Evolutionary conservation across 495 filamentous ascomycete genomes (phyloP), one percentile per base, ranked within the genome.

Genomic region (Cetradonia linearis): DNA sequence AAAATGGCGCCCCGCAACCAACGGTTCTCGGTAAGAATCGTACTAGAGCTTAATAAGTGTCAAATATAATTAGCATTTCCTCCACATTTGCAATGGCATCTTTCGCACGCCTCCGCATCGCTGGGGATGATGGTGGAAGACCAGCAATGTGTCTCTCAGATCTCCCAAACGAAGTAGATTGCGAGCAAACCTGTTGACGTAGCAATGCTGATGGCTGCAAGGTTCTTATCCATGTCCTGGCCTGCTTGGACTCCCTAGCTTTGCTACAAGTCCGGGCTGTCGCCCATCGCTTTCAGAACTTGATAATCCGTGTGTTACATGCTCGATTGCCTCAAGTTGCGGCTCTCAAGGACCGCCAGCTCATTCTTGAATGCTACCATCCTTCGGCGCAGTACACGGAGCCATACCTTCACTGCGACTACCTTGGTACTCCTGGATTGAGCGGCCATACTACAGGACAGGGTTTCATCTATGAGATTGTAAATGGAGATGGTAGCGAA

Each of bases 361-460:
- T 91, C 31, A 82, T 90, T 23, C 78, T 93, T 16, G 86, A 90
- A 74, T 88, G 85, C 73, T 90, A 84, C 67, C 86, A 86, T 63
- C 88, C 88, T 0, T 81, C 74, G 62, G 81, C 79, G n/a, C 85
- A 82, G 68, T 71, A 86, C 33, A 82, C 77, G 14, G 84, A 84
- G 53, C 83, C 86, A 2, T 83, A 83, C 48, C 78, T 86, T 2
- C 83, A 80, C 69, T 89, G 86, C 73, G 77, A 80, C 50, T 86
- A 86, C 63, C 75, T 86, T 8, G 79, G 77, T 46, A 89, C 83
- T 7, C 76, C 74, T 30, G 73, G 77, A 14, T 69, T 78, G 53
- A 71, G 68, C 58, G 70, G 74, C 42, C 69, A 70, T 18, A 70
- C 70, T 50, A 66, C 73, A 27, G 68, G 72, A 66, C 55, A 71